phyloP scores from a whole-genome alignment of 495 filamentous ascomycete species.

The Daldinia grandis region DNA sequence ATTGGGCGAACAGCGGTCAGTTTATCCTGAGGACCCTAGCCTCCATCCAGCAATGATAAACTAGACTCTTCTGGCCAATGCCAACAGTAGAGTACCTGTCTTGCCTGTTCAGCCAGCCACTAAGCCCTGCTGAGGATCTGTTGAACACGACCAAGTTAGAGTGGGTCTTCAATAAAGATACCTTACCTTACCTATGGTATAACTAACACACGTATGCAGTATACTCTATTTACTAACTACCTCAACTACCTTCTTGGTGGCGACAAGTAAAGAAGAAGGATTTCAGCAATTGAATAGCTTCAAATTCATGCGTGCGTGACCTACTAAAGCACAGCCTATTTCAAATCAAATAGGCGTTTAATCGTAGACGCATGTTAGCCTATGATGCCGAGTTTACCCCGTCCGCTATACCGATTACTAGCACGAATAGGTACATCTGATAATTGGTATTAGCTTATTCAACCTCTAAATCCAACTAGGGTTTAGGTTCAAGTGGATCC shows the following conservation, averaged over 20 bases:
- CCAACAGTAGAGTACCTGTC: constrained; percentile 1
- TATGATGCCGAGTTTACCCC: constrained; percentile 37
- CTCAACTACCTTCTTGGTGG: neutral
- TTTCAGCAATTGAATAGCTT: constrained; percentile 7
- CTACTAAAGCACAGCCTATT: neutral
- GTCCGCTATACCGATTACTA: constrained; percentile 10
- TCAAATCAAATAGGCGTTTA: neutral
- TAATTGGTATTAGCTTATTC: constrained; percentile 33
- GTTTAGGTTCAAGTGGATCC: constrained; percentile 22
- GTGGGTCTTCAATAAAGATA: constrained; percentile 11
- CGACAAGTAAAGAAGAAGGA: neutral
- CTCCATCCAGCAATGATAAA: constrained; percentile 33
- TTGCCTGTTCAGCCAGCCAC: constrained; percentile 24
- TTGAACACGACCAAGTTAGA: constrained; percentile 17
- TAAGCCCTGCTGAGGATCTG: constrained; percentile 40
- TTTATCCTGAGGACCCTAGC: constrained; percentile 30
- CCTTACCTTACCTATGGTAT: neutral
- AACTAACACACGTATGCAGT: neutral
- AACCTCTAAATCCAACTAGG: constrained; percentile 23
- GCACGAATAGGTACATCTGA: neutral
- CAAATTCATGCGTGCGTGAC: neutral
- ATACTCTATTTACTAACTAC: neutral
- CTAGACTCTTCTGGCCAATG: constrained; percentile 31
- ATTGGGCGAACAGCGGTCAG: constrained; percentile 28
- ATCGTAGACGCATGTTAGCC: neutral